Evolutionary conservation across 306 rosid species (phyloP).

Genomic region (Cucumis hystrix): DNA sequence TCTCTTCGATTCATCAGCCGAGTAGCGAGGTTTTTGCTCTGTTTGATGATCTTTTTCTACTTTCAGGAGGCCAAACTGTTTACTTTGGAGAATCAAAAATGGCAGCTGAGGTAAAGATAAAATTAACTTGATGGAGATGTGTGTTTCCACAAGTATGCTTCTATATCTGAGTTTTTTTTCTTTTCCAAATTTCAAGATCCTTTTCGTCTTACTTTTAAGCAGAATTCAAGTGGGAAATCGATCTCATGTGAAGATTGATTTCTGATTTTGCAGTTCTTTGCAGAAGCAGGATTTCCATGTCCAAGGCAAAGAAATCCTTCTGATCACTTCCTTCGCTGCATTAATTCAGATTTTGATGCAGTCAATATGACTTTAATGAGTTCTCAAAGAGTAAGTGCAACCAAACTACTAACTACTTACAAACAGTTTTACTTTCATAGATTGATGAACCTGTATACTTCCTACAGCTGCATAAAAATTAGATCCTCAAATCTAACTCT

Average conservation of each 20-base stretch:
- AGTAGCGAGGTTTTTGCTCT: conserved; percentile 90
- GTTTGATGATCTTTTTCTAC: conserved; percentile 83
- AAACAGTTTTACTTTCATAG: not conserved
- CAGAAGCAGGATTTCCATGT: conserved; percentile 75
- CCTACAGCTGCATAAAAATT: not conserved
- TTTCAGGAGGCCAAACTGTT: conserved; percentile 68
- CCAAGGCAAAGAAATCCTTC: conserved; percentile 87
- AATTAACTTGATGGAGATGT: not conserved
- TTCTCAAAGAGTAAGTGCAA: conserved; percentile 33
- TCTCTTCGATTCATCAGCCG: conserved; percentile 86
- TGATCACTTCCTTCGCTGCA: conserved; percentile 86
- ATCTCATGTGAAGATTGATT: not conserved
- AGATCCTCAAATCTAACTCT: too few species aligned
- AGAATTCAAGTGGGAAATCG: not conserved
- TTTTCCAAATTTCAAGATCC: not conserved
- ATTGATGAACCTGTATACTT: not conserved
- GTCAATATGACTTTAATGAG: conserved; percentile 30
- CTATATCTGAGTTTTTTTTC: not conserved
- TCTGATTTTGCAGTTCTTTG: conserved; percentile 54
- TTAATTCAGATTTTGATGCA: conserved; percentile 76
- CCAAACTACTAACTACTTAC: not conserved
- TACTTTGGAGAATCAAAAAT: conserved; percentile 60
- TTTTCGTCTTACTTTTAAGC: not conserved
- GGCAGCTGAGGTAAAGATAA: conserved; percentile 50
- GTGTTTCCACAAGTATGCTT: not conserved